Base-by-base conservation (phyloP, 2,329 filamentous ascomycete genomes). In the Thelonectria discophora region DNA sequence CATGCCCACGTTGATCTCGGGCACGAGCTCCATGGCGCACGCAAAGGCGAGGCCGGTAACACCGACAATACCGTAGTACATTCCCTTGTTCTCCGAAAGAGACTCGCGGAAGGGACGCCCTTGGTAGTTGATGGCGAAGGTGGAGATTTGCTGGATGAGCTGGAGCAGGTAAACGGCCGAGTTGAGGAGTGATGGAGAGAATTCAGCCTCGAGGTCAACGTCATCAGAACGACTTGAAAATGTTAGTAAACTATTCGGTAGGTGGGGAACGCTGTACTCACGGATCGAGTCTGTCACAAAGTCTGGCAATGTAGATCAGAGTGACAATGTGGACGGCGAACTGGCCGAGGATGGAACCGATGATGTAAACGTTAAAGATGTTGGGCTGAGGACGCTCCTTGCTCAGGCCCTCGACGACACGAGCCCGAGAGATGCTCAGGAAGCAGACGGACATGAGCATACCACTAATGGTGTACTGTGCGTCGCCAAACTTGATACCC, bases 391-490 rank as follows among this genome's bases (percentile, higher is more conserved):
- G 95, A 40, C 95, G 91, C 79, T 99, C 95, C 80, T 97, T 97
- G 65, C 94, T 97, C 21, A 99, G 84, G 37, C 91, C 90, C 80
- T 99, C 95, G 54, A 99, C 95, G 30, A 95, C 92, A 82, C 93
- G 95, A 40, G 95, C 95, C 62, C 95, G 90, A n/a, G 95, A 98
- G 73, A 99, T 97, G 64, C 94, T 97, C 72, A 99, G 82, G 86
- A 99, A 99, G 81, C 95, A 99, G 52, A 99, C 95, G 72, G 94
- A 97, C 95, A 99, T 98, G 77, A 99, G 89, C 92, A 99, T 98
- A 70, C 95, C 95, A 71, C 93, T 97, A 73, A 99, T 98, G 15
- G 95, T 99, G 69, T 98, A 95, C 80, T 99, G 95, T 4, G 94
- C 93, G 75, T 99, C 95, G 58, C 95, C 94, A 75, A 99, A 99